Evolutionary conservation across 1,139 yeast genomes (phyloP), one percentile per base, ranked within the genome.

Genomic region (Saccharomyces pastorianus): DNA sequence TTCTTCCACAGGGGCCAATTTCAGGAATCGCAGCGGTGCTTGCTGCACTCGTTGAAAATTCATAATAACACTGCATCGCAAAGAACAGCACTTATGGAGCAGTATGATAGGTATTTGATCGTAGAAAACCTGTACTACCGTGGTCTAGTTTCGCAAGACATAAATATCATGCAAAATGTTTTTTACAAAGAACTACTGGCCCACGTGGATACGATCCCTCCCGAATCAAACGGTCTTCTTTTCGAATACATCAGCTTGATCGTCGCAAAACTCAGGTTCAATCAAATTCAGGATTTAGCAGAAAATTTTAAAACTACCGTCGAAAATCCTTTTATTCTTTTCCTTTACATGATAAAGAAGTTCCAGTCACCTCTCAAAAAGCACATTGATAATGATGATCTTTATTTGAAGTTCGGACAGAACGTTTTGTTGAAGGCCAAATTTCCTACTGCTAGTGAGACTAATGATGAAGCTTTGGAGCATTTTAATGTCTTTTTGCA

Each of bases 381-480:
- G 11, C 44, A 38, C 20, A 52, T 49, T 42, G 53, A 38, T 14
- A 55, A 51, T 42, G 64, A 63, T 34, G 54, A 55, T 3, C 61
- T 59, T 2, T 53, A 67, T 11, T 46, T 64, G 27, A 23, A 52
- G 4, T 47, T 59, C 20, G 63, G 69, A n/a, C 52, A 60, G 2
- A 46, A 53, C 6, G 55, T 68, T 6, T 61, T 70, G 48, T 56
- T 58, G 14, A 51, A 59, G 0, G 57, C 73, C 1, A 63, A 65
- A 6, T 76, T 78, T 54, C 83, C 84, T 0, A 69, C 63, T 41
- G 80, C 84, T 2, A 66, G 72, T 6, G 75, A 76, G 50, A 20
- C 64, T 1, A 79, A 78, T 58, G 63, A 67, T 64, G 25, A 64
- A 57, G 54, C 66, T 64, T 51, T 69, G 61, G 66, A 71, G 68